A percentile compares a stretch with the other conserved stretches of the same genome.
Conservation (phyloP, 2,329 filamentous ascomycete genomes). For the Xylaria sp. region DNA sequence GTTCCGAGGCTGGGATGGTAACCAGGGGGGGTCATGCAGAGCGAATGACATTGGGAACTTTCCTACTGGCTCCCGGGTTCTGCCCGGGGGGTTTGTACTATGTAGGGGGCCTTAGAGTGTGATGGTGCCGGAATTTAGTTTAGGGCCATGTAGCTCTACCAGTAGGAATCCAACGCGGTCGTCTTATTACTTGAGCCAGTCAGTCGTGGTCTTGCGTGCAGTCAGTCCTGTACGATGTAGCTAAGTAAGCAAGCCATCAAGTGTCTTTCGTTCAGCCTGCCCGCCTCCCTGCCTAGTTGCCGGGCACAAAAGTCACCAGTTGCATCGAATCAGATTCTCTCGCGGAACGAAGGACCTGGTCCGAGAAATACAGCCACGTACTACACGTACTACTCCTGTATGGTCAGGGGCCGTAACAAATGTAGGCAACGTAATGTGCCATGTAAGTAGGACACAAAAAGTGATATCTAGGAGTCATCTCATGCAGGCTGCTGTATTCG, state of each 20-base stretch:
- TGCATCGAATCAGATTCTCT: slow-evolving; percentile 27
- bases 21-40: slow-evolving; percentile 34
- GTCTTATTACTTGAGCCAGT: background rate
- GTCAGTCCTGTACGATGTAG: background rate
- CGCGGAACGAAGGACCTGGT: background rate
- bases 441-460: background rate
- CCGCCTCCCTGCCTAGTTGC: background rate
- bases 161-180: slow-evolving; percentile 21
- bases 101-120: slow-evolving; percentile 1
- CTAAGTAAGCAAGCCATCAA: background rate
- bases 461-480: slow-evolving; percentile 2
- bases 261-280: slow-evolving; percentile 11
- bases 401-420: background rate
- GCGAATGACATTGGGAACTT: slow-evolving; percentile 25
- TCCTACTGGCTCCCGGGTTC: background rate
- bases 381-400: background rate
- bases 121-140: slow-evolving; percentile 15
- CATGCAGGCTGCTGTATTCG: slow-evolving; percentile 35
- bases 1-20: slow-evolving; percentile 34
- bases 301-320: background rate
- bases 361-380: slow-evolving; percentile 24
- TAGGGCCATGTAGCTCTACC: slow-evolving; percentile 20
- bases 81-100: no score
- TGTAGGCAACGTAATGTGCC: background rate
- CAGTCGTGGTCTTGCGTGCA: slow-evolving; percentile 15